Conservation (phyloP, 495 filamentous ascomycete species). For the Penicillium flavigenum region DNA sequence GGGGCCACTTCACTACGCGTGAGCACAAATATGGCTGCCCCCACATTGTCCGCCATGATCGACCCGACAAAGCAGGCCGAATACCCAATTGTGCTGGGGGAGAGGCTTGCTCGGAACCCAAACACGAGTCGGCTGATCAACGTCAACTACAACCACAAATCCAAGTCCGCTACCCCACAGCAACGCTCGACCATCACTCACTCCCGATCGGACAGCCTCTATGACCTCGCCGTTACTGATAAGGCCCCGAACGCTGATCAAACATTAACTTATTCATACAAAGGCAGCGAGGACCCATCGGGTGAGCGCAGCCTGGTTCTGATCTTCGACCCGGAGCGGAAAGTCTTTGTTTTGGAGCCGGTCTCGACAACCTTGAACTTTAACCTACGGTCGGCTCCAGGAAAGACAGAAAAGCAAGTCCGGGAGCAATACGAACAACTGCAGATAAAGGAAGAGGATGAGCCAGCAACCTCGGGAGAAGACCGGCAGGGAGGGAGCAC, state of each 20-base stretch:
- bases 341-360: constrained; percentile 53
- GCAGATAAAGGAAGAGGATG: constrained; percentile 42
- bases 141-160: constrained; percentile 56
- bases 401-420: constrained; percentile 46
- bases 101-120: constrained; percentile 33
- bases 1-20: constrained; percentile 2
- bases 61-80: constrained; percentile 53
- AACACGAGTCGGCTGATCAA: constrained; percentile 36
- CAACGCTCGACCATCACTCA: constrained; percentile 44
- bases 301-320: constrained; percentile 46
- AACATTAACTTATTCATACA: constrained; percentile 48
- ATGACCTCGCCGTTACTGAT: constrained; percentile 52
- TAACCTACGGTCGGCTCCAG: constrained; percentile 53
- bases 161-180: constrained; percentile 43
- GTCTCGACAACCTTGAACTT: constrained; percentile 54
- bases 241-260: constrained; percentile 45
- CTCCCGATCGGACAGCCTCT: constrained; percentile 40
- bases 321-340: constrained; percentile 51
- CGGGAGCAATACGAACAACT: constrained; percentile 49
- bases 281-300: constrained; percentile 49
- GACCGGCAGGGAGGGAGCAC: constrained; percentile 41
- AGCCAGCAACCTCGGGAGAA: constrained; percentile 36
- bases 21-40: constrained; percentile 37
- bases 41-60: constrained; percentile 42
- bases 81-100: constrained; percentile 47